Evolutionary conservation across 805 yeast species (phyloP), one percentile per base, ranked within the genome.

Genomic region (Teunomyces aglyptinius): DNA sequence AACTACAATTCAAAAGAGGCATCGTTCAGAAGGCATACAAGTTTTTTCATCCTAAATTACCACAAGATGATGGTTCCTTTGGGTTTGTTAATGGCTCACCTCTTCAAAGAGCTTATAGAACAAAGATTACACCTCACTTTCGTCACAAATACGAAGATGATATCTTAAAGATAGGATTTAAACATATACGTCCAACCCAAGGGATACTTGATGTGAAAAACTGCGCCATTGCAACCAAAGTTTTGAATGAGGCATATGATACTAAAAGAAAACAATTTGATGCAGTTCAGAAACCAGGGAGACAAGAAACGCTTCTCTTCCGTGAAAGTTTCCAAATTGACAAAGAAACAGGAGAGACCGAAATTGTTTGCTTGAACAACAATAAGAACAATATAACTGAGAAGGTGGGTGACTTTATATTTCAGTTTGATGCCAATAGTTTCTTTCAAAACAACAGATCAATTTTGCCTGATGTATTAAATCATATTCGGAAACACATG

Each of bases 121-220:
- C 74, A 3, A 73, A 73, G 42, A 49, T 73, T 13, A 72, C 76
- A 0, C 77, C 77, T 4, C 77, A 72, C 48, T 64, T 59, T 38
- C 48, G 51, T 3, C 36, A 52, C 13, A 56, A 49, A 32, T 46
- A 48, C 18, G 41, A 39, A 8, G 13, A 42, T 33, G 27, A 20
- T 12, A 32, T 29, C 6, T 12, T 43, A 35, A 49, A 55, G 3
- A 56, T 72, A 13, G 77, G 77, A 28, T 58, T 67, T 33, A 59
- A 68, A 10, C 52, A 62, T 42, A 57, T 60, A 1, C 45, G 57
- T 11, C 60, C 59, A 3, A 56, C 59, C 1, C 48, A 49, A 19
- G 53, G 53, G 1, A 52, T 54, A 0, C 63, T 71, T 3, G 76
- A 73, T 49, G 49, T 74, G 3, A 56, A 62, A 1, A n/a, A 49